Conservation (phyloP, 1,284 basidiomycete genomes). For the Neotropicomus parvogracilis region DNA sequence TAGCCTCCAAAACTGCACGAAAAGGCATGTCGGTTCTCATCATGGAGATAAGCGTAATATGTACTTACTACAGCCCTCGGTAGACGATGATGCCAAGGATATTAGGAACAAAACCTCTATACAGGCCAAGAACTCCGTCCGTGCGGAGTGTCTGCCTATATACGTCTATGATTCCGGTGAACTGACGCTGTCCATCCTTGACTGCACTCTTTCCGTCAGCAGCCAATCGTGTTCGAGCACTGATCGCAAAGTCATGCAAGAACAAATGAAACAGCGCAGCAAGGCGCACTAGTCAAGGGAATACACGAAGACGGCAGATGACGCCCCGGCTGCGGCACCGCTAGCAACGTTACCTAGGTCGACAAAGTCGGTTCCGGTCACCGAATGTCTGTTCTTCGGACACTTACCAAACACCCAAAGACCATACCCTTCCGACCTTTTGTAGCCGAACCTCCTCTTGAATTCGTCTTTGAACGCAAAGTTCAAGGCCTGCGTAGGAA, state of each 20-base stretch:
- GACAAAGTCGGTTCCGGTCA: neutral
- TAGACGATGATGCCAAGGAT: constrained; percentile 62
- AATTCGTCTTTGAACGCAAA: constrained; percentile 46
- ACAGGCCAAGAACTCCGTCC: constrained; percentile 51
- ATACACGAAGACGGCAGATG: constrained; percentile 55
- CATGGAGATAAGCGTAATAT: neutral
- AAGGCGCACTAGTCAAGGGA: constrained; percentile 52
- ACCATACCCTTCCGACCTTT: constrained; percentile 52
- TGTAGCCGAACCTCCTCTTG: constrained; percentile 50
- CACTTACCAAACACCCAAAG: constrained; percentile 43
- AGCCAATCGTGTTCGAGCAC: constrained; percentile 53
- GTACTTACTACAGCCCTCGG: constrained; percentile 50
- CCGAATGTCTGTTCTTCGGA: neutral
- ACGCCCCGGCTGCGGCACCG: constrained; percentile 46
- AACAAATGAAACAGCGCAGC: neutral
- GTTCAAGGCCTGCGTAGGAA: constrained; percentile 65
- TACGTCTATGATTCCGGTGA: constrained; percentile 45
- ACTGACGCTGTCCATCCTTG: constrained; percentile 43
- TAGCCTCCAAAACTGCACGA: constrained; percentile 41
- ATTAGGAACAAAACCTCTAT: constrained; percentile 62
- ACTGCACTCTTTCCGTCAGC: constrained; percentile 48
- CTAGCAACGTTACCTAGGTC: constrained; percentile 43
- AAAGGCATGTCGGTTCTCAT: neutral
- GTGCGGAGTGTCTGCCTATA: constrained; percentile 52
- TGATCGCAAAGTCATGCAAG: constrained; percentile 12